phyloP scores from a whole-genome alignment of 345 rosid species.

The Salix purpurea region DNA sequence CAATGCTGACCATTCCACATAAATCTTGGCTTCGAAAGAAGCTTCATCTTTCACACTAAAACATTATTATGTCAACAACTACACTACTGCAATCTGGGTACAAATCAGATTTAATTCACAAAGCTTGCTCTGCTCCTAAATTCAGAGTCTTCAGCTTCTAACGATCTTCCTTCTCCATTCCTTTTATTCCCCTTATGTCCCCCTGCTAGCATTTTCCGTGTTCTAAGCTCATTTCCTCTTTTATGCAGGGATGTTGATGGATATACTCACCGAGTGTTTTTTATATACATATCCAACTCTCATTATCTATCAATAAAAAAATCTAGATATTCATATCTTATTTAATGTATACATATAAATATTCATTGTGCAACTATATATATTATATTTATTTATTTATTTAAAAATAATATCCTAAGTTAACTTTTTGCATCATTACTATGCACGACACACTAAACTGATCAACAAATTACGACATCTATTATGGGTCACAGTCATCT shows the following conservation, averaged over 20 bases:
- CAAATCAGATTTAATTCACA: neutral
- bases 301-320: too few species aligned
- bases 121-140: neutral
- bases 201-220: neutral
- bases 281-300: too few species aligned
- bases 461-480: neutral
- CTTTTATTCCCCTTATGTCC: neutral
- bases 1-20: neutral
- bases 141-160: neutral
- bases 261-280: too few species aligned
- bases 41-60: neutral
- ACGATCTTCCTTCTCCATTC: neutral
- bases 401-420: too few species aligned
- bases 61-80: neutral
- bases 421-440: neutral
- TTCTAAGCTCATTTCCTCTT: neutral
- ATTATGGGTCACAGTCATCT: neutral
- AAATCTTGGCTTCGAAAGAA: neutral
- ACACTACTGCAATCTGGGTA: neutral
- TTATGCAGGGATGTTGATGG: neutral
- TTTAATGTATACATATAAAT: too few species aligned
- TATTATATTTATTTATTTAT: too few species aligned
- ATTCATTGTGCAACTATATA: too few species aligned
- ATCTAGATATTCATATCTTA: too few species aligned
- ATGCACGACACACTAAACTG: neutral